Base-by-base conservation (phyloP, 306 rosid genomes). In the Mimosa pudica region DNA sequence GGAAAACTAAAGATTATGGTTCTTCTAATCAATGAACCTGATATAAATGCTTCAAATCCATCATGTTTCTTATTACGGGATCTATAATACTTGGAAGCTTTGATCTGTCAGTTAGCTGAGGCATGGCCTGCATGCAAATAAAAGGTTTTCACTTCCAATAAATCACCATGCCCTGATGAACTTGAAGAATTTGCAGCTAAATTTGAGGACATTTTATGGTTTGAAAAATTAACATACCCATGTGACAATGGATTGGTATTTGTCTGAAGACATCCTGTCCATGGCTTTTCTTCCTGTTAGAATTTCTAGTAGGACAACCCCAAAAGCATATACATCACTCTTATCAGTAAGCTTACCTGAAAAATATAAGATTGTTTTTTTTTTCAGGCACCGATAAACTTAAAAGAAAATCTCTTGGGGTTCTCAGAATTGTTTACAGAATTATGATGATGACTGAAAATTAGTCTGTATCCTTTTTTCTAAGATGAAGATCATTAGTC, bases 31-130 rank as follows among this genome's bases (percentile, higher is more conserved):
- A 78, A 78, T 49, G 64, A 70, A 94, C 97, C 94, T 95, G 98
- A 79, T 91, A 95, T 74, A 95, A 86, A 87, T 94, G 98, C 84
- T 92, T 95, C 81, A 91, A 85, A 88, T 92, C 98, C 97, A 95
- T 95, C 2, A 93, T 90, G 82, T 92, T 44, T 87, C 60, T 84
- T 62, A 95, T 95, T 77, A 85, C 90, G 42, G 86, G 90, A 90
- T 95, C 98, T 55, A 95, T 81, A 79, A 91, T 80, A 79, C 83
- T 90, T 36, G 92, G 97, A 83, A 95, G 97, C 86, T 89, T 91
- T 20, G 92, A 85, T 83, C 98, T 84, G 82, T 95, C 96, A 2
- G 94, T 90, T 73, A 95, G 90, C 83, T 92, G 98, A 70, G 97
- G 97, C 89, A 92, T 89, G 72, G 98, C 98, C 98, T 95, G 86